Conservation (phyloP, 495 filamentous ascomycete species). For the Neurospora tetraspora region DNA sequence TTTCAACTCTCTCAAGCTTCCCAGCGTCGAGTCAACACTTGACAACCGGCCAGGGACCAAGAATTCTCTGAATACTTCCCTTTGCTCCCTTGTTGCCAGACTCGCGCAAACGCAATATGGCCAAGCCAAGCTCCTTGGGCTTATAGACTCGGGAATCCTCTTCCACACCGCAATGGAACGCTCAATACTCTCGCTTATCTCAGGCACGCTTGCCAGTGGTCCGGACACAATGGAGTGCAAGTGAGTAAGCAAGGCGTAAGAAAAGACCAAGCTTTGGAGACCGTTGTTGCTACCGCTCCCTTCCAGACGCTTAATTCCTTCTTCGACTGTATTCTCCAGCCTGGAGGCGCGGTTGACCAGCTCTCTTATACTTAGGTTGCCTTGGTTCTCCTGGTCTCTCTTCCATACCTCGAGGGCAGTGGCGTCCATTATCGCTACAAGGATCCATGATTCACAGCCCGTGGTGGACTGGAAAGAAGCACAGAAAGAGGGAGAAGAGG, state of each 20-base stretch:
- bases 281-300: neutral
- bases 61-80: neutral
- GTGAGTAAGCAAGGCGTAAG: neutral
- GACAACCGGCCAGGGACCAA: neutral
- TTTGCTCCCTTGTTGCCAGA: neutral
- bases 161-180: neutral
- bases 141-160: neutral
- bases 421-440: neutral
- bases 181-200: neutral
- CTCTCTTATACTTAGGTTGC: neutral
- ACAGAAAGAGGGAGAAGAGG: neutral
- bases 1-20: neutral
- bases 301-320: neutral
- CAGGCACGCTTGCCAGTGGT: neutral
- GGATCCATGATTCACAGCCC: neutral
- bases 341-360: neutral
- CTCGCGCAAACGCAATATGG: slow-evolving; percentile 1
- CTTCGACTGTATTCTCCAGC: neutral
- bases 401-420: slow-evolving; percentile 1
- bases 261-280: neutral
- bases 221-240: neutral
- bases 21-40: neutral
- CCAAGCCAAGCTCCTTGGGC: neutral
- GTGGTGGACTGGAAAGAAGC: neutral
- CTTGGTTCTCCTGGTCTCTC: neutral